phyloP scores from a whole-genome alignment of 306 rosid genomes.

The Hippophae rhamnoides region DNA sequence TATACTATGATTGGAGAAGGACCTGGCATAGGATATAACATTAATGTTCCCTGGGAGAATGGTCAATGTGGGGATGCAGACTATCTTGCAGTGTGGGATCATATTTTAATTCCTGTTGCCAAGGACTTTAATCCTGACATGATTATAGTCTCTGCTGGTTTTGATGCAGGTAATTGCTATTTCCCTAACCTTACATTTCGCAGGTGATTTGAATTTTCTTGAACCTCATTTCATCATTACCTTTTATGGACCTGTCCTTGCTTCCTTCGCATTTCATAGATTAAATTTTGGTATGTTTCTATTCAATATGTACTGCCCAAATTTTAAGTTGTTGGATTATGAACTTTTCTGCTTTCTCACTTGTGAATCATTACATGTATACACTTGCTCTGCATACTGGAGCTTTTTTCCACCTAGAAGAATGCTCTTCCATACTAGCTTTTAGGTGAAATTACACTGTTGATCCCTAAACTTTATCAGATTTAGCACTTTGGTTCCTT shows the following conservation, averaged over 20 bases:
- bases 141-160: slow-evolving; percentile 83
- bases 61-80: slow-evolving; percentile 86
- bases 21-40: slow-evolving; percentile 72
- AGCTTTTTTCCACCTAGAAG: no score
- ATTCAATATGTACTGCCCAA: neutral
- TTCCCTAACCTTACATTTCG: neutral
- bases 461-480: no score
- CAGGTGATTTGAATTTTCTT: neutral
- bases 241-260: neutral
- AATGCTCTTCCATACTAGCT: no score
- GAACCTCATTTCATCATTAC: neutral
- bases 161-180: slow-evolving; percentile 74
- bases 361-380: no score
- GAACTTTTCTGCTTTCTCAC: neutral
- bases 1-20: slow-evolving; percentile 79
- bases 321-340: neutral
- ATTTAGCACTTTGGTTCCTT: no score
- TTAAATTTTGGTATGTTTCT: neutral
- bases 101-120: slow-evolving; percentile 80
- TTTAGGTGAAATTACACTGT: no score
- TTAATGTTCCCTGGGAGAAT: slow-evolving; percentile 98
- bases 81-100: slow-evolving; percentile 91
- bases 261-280: neutral
- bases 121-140: slow-evolving; percentile 77
- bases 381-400: no score